phyloP scores from a whole-genome alignment of 805 yeast genomes.

The Naumovozyma castellii region DNA sequence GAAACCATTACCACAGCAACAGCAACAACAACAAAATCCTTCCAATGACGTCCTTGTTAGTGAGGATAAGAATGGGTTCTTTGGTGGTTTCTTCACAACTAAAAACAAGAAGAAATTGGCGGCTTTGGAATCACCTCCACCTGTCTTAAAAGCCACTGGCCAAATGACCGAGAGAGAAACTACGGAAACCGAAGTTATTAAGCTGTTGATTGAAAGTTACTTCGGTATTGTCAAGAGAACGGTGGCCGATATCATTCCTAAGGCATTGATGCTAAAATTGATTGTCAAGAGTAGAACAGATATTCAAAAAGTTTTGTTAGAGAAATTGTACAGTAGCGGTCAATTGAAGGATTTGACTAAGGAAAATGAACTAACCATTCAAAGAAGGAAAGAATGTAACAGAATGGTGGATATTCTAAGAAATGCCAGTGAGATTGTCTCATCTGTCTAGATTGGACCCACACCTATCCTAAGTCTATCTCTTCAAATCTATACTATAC shows the following conservation, averaged over 20 bases:
- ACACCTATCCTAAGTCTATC: no score
- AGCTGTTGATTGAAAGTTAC: slow-evolving; percentile 81
- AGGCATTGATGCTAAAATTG: slow-evolving; percentile 87
- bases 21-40: slow-evolving; percentile 29
- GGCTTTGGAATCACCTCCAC: slow-evolving; percentile 95
- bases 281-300: slow-evolving; percentile 77
- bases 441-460: slow-evolving; percentile 25
- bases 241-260: slow-evolving; percentile 87
- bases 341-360: slow-evolving; percentile 67
- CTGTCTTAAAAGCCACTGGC: slow-evolving; percentile 87
- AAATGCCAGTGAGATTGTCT: slow-evolving; percentile 84
- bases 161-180: slow-evolving; percentile 87
- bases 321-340: slow-evolving; percentile 64
- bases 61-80: slow-evolving; percentile 63
- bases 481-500: no score
- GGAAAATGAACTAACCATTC: slow-evolving; percentile 87
- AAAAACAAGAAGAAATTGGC: slow-evolving; percentile 91
- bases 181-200: slow-evolving; percentile 94
- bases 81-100: slow-evolving; percentile 88
- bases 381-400: slow-evolving; percentile 87
- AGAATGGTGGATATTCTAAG: slow-evolving; percentile 90
- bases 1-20: slow-evolving; percentile 55
- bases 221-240: slow-evolving; percentile 89
- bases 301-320: slow-evolving; percentile 82
- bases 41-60: slow-evolving; percentile 23